Evolutionary conservation across 1,139 yeast genomes (phyloP).

Genomic region (Wickerhamomyces sp.): DNA sequence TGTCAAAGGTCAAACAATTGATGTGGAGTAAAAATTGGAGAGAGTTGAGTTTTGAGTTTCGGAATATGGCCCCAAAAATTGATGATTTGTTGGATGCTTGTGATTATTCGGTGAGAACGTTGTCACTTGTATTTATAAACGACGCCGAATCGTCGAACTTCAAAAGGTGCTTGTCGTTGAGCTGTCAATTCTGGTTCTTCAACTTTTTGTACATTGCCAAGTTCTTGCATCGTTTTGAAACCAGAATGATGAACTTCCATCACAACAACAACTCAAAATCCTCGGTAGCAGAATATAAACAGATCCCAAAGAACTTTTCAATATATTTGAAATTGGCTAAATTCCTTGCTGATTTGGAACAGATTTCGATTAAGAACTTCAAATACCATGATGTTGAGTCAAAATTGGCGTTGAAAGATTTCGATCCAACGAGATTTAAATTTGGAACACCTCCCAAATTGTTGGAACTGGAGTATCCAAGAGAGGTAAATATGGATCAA

Average conservation of each 20-base stretch:
- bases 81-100: conserved; percentile 24
- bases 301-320: conserved; percentile 17
- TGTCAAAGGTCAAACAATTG: conserved; percentile 18
- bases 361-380: conserved; percentile 18
- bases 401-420: conserved; percentile 20
- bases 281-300: conserved; percentile 13
- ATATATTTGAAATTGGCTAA: conserved; percentile 22
- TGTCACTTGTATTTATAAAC: conserved; percentile 20
- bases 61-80: conserved; percentile 12
- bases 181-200: conserved; percentile 29
- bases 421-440: conserved; percentile 17
- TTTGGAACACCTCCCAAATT: conserved; percentile 18
- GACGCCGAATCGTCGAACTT: conserved; percentile 21
- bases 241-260: conserved; percentile 10
- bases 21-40: conserved; percentile 21
- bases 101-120: conserved; percentile 21
- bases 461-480: conserved; percentile 15
- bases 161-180: conserved; percentile 22
- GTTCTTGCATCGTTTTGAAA: conserved; percentile 31
- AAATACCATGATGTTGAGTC: conserved; percentile 17
- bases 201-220: conserved; percentile 31
- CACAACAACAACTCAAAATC: conserved; percentile 1
- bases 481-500: conserved; percentile 26
- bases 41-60: conserved; percentile 16
- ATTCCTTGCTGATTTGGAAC: conserved; percentile 22